A percentile compares a stretch with the other conserved stretches of the same genome.
These are phyloP conservation scores for Ceratobasidium sp. DNA, from an alignment of 1,284 basidiomycete genomes.

Conservation along the genomic window DNA sequence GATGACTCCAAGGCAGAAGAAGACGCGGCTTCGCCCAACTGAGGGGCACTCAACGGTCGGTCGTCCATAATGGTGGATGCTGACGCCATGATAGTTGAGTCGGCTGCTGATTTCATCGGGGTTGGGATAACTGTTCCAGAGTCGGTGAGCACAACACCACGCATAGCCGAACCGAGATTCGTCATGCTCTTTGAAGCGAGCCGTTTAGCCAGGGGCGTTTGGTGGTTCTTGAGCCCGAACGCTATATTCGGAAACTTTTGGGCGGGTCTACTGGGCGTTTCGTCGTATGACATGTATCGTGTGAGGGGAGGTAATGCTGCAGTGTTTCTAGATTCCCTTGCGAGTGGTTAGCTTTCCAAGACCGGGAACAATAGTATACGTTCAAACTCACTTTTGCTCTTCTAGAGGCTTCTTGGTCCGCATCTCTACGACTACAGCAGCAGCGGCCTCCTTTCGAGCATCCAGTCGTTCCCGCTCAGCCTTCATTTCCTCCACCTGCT, in stretches of 20 bases:
- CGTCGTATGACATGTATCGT: slow-evolving; percentile 39
- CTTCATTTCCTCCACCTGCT: slow-evolving; percentile 32
- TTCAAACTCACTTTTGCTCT: slow-evolving; percentile 40
- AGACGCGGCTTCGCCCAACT: slow-evolving; percentile 9
- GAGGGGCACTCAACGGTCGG: slow-evolving; percentile 46
- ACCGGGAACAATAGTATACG: background rate
- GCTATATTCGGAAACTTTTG: slow-evolving; percentile 40
- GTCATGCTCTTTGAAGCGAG: slow-evolving; percentile 49
- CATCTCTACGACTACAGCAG: slow-evolving; percentile 23
- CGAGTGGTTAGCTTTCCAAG: background rate
- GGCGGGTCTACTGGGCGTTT: slow-evolving; percentile 43
- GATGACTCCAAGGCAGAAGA: slow-evolving; percentile 51
- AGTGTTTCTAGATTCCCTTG: slow-evolving; percentile 40
- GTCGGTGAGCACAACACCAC: slow-evolving; percentile 75
- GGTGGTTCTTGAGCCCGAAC: slow-evolving; percentile 4
- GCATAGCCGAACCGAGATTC: slow-evolving; percentile 73
- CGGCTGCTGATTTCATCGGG: slow-evolving; percentile 58
- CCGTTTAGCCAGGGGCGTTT: slow-evolving; percentile 34
- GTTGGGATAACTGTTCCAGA: slow-evolving; percentile 75
- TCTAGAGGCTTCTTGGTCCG: slow-evolving; percentile 40
- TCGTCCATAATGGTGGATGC: slow-evolving; percentile 61
- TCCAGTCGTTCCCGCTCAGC: slow-evolving; percentile 29
- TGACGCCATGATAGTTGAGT: slow-evolving; percentile 70
- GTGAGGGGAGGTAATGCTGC: slow-evolving; percentile 27
- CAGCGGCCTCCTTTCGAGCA: slow-evolving; percentile 31